Percentiles rank a stretch among this genome's conserved stretches.
phyloP scores from a whole-genome alignment of 768 basidiomycete genomes.

The Solioccasus polychromus region DNA sequence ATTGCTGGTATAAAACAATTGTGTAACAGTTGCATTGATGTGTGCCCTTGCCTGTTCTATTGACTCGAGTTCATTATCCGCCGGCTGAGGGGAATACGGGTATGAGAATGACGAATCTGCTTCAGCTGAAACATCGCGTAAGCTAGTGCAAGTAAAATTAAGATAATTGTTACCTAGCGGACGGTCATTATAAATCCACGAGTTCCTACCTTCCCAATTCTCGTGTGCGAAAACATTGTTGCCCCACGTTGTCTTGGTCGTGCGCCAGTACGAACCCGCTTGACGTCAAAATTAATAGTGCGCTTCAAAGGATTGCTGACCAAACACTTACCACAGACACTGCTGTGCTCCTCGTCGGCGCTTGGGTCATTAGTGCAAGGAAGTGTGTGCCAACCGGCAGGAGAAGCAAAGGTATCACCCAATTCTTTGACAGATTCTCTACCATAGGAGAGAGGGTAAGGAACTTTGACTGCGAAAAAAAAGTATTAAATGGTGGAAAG shows the following conservation, averaged over 20 bases:
- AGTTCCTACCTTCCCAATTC: constrained; percentile 77
- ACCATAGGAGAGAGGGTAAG: constrained; percentile 21
- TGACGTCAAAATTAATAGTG: constrained; percentile 9
- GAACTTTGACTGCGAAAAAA: neutral
- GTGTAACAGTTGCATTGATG: constrained; percentile 83
- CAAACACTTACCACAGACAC: constrained; percentile 8
- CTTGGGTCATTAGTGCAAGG: constrained; percentile 69
- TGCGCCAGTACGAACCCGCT: constrained; percentile 43
- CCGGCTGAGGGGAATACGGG: constrained; percentile 66
- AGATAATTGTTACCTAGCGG: constrained; percentile 46
- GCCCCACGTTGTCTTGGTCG: constrained; percentile 81
- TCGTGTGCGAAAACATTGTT: constrained; percentile 96
- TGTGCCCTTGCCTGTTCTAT: constrained; percentile 73
- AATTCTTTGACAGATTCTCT: constrained; percentile 53
- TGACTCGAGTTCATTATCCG: constrained; percentile 49
- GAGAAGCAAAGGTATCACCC: constrained; percentile 76
- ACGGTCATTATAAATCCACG: constrained; percentile 71
- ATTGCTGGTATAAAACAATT: constrained; percentile 87
- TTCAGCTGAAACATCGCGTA: constrained; percentile 1
- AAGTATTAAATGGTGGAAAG: neutral
- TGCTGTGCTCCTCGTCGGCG: constrained; percentile 9
- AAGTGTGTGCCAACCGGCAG: constrained; percentile 88
- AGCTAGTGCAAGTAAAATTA: neutral
- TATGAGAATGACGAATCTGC: constrained; percentile 54
- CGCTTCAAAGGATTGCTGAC: too few relatives aligned